Percentiles rank a stretch among this genome's conserved stretches.
These are phyloP conservation scores for Termitomyces eurrhizus DNA, from an alignment of 768 basidiomycete species.

Conservation along the genomic window DNA sequence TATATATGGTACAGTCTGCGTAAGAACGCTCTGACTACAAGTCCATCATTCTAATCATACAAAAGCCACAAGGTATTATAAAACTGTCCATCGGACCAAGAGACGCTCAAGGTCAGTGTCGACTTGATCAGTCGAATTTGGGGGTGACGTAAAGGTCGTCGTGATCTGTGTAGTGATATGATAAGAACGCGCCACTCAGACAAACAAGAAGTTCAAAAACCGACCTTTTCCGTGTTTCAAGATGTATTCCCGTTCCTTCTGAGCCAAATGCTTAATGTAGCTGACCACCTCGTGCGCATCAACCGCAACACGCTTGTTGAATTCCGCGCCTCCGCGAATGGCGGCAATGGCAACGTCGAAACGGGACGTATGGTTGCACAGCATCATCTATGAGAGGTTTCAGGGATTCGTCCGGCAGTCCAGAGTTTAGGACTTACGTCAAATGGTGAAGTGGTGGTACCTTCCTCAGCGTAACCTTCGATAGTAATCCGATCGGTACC, in stretches of 20 bases:
- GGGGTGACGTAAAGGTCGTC: constrained; percentile 46
- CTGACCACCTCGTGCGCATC: constrained; percentile 56
- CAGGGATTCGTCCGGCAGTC: background rate
- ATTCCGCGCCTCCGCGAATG: constrained; percentile 47
- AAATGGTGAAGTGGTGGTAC: constrained; percentile 81
- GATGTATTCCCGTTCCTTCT: constrained; percentile 62
- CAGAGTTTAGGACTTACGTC: constrained; percentile 41
- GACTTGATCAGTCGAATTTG: constrained; percentile 28
- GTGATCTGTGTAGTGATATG: constrained; percentile 29
- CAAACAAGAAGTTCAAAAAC: background rate
- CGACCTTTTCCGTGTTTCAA: constrained; percentile 54
- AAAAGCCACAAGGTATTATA: constrained; percentile 1
- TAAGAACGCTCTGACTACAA: background rate
- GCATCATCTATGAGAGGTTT: constrained; percentile 56
- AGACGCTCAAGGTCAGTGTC: no score
- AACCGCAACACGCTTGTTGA: constrained; percentile 52
- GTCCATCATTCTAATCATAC: background rate
- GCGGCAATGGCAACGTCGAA: constrained; percentile 63
- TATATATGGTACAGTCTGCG: background rate
- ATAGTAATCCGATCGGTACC: constrained; percentile 48
- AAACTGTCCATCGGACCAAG: background rate
- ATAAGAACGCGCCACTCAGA: background rate
- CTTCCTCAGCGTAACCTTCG: constrained; percentile 66
- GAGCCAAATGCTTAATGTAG: constrained; percentile 53
- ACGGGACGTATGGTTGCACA: constrained; percentile 64